Evolutionary conservation across 2,329 filamentous ascomycete genomes (phyloP).

Genomic region (Calonectria pseudoreteaudii): DNA sequence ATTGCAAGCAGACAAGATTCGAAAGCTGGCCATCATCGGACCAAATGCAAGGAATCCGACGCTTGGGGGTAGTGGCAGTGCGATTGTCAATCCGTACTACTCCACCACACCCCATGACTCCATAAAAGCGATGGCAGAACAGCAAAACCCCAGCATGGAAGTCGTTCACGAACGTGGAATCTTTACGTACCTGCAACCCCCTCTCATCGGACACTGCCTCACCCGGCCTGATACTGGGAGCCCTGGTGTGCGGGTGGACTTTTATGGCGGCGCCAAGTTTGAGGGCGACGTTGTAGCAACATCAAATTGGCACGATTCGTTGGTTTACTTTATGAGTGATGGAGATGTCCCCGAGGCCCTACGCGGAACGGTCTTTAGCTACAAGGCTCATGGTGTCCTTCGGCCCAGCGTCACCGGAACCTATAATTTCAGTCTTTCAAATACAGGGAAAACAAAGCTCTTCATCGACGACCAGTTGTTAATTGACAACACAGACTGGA

Average conservation of each 20-base stretch:
- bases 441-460: conserved; percentile 1
- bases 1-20: background rate
- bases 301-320: background rate
- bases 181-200: background rate
- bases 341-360: background rate
- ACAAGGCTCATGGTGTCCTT: background rate
- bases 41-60: background rate
- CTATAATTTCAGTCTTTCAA: background rate
- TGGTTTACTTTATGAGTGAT: conserved; percentile 4
- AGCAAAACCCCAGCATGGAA: background rate
- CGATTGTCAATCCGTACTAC: background rate
- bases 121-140: background rate
- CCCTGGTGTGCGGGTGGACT: background rate
- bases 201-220: background rate
- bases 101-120: background rate
- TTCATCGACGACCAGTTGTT: background rate
- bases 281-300: background rate
- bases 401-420: background rate
- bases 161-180: background rate
- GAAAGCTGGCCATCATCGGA: background rate
- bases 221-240: background rate
- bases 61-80: background rate
- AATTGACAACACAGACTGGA: conserved; percentile 8
- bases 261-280: background rate
- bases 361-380: background rate